These are phyloP conservation scores for Ogataea methanolica DNA, from an alignment of 805 yeast species.

Conservation along the genomic window DNA sequence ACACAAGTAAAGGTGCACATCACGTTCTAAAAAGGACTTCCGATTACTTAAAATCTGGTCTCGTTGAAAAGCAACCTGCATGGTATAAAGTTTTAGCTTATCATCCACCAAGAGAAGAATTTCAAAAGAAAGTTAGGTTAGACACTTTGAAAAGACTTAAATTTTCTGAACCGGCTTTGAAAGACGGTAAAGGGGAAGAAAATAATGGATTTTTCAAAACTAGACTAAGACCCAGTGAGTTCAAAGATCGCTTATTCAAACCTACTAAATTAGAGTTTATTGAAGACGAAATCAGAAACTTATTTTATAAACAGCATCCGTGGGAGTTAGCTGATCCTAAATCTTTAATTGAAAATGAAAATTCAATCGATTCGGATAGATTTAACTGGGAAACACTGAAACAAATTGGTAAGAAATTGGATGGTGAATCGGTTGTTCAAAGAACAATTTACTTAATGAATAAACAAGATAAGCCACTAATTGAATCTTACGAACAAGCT, in stretches of 20 bases:
- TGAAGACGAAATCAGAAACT: constrained; percentile 78
- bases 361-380: constrained; percentile 41
- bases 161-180: constrained; percentile 9
- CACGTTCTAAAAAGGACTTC: constrained; percentile 79
- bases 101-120: constrained; percentile 71
- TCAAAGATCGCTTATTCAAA: constrained; percentile 39
- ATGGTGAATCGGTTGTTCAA: constrained; percentile 86
- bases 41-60: constrained; percentile 64
- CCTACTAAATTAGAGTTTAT: constrained; percentile 52
- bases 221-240: constrained; percentile 35
- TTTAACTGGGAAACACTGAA: constrained; percentile 77
- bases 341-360: constrained; percentile 70
- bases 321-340: constrained; percentile 97
- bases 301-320: constrained; percentile 91
- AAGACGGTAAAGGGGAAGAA: constrained; percentile 10
- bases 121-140: constrained; percentile 41
- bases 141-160: constrained; percentile 22
- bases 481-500: constrained; percentile 79
- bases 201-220: constrained; percentile 37
- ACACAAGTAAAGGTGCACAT: constrained; percentile 71
- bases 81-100: constrained; percentile 87
- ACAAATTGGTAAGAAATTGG: constrained; percentile 70
- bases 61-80: constrained; percentile 68
- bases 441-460: constrained; percentile 56
- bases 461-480: constrained; percentile 32